Percentiles rank a stretch among this genome's conserved stretches.
phyloP scores from a whole-genome alignment of 1,139 yeast species.

The Pichia sp. region DNA sequence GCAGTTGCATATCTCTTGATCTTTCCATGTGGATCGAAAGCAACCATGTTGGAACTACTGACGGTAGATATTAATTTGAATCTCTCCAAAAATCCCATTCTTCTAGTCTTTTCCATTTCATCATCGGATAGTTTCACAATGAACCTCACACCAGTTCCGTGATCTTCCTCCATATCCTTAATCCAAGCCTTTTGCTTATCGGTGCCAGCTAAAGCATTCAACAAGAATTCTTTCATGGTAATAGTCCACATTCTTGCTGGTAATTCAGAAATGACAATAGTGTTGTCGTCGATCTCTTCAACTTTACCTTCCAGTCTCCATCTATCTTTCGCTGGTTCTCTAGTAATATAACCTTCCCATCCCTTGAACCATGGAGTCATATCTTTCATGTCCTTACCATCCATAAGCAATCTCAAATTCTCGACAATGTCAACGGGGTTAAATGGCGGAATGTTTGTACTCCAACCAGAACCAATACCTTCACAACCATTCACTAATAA shows the following conservation, averaged over 20 bases:
- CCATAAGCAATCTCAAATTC: slow-evolving; percentile 68
- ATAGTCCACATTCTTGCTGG: slow-evolving; percentile 94
- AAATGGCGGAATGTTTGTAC: slow-evolving; percentile 85
- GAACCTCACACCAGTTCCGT: slow-evolving; percentile 73
- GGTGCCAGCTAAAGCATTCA: slow-evolving; percentile 65
- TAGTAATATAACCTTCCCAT: slow-evolving; percentile 81
- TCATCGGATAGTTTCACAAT: slow-evolving; percentile 65
- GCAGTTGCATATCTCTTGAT: slow-evolving; percentile 75
- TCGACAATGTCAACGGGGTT: slow-evolving; percentile 79
- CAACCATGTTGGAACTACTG: slow-evolving; percentile 84
- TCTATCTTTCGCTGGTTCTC: slow-evolving; percentile 49
- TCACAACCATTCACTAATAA: slow-evolving; percentile 91
- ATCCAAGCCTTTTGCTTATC: slow-evolving; percentile 79
- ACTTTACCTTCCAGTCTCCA: slow-evolving; percentile 74
- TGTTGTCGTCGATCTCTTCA: slow-evolving; percentile 72
- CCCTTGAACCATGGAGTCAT: slow-evolving; percentile 96
- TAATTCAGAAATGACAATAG: slow-evolving; percentile 83
- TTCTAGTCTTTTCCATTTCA: slow-evolving; percentile 75
- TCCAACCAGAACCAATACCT: slow-evolving; percentile 99
- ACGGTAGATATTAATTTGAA: slow-evolving; percentile 70
- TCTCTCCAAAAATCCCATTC: slow-evolving; percentile 72
- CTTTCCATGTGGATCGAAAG: slow-evolving; percentile 89
- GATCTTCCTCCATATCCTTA: slow-evolving; percentile 93
- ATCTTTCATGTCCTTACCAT: slow-evolving; percentile 59
- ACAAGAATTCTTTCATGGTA: slow-evolving; percentile 75